A percentile compares a stretch with the other conserved stretches of the same genome.
Conservation (phyloP, 1,284 basidiomycete species). For the Naganishia cerealis region DNA sequence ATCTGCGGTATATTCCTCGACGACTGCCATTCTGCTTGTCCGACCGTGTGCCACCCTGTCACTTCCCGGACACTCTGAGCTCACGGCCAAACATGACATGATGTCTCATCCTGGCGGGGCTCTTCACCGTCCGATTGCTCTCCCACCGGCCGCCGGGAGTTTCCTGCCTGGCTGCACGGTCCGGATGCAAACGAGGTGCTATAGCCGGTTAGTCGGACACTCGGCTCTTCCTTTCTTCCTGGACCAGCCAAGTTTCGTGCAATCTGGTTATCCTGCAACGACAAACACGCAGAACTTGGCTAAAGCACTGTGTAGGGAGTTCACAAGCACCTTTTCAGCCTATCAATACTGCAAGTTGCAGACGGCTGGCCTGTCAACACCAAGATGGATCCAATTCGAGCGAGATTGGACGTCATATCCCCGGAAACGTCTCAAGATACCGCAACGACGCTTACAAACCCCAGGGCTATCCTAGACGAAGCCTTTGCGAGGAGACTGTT, state of each 20-base stretch:
- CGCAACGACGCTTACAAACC: background rate
- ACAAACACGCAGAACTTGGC: too few relatives aligned
- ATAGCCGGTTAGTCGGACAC: slow-evolving; percentile 5
- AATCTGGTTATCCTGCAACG: too few relatives aligned
- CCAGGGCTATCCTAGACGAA: background rate
- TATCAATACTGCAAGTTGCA: background rate
- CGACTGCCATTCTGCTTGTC: slow-evolving; percentile 8
- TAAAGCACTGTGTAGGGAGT: too few relatives aligned
- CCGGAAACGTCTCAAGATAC: background rate
- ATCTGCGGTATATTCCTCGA: slow-evolving; percentile 19
- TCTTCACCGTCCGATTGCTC: background rate
- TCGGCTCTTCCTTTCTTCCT: too few relatives aligned
- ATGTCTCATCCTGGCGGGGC: slow-evolving; percentile 15
- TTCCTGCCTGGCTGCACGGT: too few relatives aligned
- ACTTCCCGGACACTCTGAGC: background rate
- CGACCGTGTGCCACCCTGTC: background rate
- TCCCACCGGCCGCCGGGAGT: slow-evolving; percentile 8
- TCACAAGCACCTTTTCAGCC: too few relatives aligned
- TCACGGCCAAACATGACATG: background rate
- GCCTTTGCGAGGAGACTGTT: background rate
- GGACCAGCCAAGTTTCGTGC: too few relatives aligned
- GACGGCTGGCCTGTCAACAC: background rate
- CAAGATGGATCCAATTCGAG: slow-evolving; percentile 14
- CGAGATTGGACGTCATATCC: slow-evolving; percentile 9
- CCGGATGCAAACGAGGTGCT: slow-evolving; percentile 3